Evolutionary conservation across 768 basidiomycete genomes (phyloP), one percentile per base, ranked within the genome.

Genomic region (Dentipellis fragilis): DNA sequence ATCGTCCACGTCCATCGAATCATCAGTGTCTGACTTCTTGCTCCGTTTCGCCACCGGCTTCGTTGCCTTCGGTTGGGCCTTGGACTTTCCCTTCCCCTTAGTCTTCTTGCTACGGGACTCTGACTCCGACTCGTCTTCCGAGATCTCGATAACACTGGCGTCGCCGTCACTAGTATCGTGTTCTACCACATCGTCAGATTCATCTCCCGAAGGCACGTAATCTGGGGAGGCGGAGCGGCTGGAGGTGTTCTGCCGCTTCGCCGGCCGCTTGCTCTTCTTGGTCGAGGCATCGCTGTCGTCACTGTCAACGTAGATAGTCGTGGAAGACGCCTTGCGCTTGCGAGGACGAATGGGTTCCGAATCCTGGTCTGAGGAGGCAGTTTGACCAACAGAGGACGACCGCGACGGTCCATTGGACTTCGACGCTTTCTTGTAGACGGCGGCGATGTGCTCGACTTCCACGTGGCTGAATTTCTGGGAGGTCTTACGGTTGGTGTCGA

Each of bases 1-100:
- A 7, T 79, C 75, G 50, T 84, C 83, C 17, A 84, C 73, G 38
- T 81, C 83, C 81, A 85, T 84, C 29, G 62, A 66, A n/a, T 72
- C 71, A 38, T 71, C 73, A 35, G 72, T 75, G 3, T 61, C 56
- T 4, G 59, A 61, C 51, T 57, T 56, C 52, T 40, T 66, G 52
- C 59, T 63, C 63, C 63, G 68, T 46, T 53, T 54, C 38, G 56
- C 60, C 52, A 61, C 60, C 47, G 50, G 35, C 54, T 69, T 63
- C 14, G 66, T 55, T 55, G 68, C 70, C n/a, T 60, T 60, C 2
- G 58, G 49, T 52, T 62, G 58, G 7, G 62, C 51, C 56, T 62
- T 67, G 17, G 61, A 46, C 57, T 64, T 69, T n/a, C 54, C 52
- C 57, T 62, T 67, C 16, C 58, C 52, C 23, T 62, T 74, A 64